Base-by-base conservation (phyloP, 345 rosid genomes). In the Lumnitzera littorea region DNA sequence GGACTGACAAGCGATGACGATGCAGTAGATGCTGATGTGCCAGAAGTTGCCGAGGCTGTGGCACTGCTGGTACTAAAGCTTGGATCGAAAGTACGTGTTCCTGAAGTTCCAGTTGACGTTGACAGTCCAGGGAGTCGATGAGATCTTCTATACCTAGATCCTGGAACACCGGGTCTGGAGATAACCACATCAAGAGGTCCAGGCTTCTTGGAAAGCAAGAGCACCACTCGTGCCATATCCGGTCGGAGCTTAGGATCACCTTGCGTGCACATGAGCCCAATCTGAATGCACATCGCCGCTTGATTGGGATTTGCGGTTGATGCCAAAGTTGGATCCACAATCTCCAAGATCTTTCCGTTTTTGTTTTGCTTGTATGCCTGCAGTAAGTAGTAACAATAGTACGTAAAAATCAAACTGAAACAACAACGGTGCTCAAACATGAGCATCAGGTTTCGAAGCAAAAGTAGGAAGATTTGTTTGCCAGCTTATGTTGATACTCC, bases 221-320 rank as follows among this genome's bases (percentile, higher is more conserved):
- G 60, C 46, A 82, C 88, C 0, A 95, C 82, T 2, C 92, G 83
- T 24, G 73, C 55, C 95, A 95, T 88, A 0, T 27, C 11, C 0
- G 99, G 99, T 54, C 99, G 82, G 25, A 65, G 13, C 12, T 75
- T 74, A 0, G 96, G 96, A 53, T 95, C 96, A 3, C 89, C 82
- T 69, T 91, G 99, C 0, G 82, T 79, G 78, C 99, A 95, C 27
- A 95, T 77, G 31, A 95, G 71, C 15, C 91, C 98, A 4, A 95
- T 73, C 50, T 86, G 96, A 54, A 95, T 78, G 60, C 96, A 88
- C 68, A 68, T 75, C 20, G 70, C 82, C 20, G 88, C 84, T 71
- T 84, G 87, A 8, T 83, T 94, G 0, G 73, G 53, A 2, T 29
- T 61, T 31, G 81, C 94, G 0, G 96, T 80, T 15, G 82, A 60